These are phyloP conservation scores for Cladosporium sp. DNA, from an alignment of 2,329 filamentous ascomycete genomes.

Conservation along the genomic window DNA sequence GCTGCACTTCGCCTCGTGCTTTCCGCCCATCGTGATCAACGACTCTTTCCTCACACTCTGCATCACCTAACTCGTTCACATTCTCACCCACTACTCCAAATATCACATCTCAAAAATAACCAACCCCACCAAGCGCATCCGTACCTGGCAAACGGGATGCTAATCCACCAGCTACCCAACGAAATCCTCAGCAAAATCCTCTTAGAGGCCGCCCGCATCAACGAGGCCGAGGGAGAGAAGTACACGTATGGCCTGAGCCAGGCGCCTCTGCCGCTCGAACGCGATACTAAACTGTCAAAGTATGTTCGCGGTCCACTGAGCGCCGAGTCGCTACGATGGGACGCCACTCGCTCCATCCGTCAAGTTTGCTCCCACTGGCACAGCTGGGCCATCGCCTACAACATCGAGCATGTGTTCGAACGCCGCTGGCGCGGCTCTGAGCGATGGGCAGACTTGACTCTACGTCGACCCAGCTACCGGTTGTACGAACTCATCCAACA, in stretches of 20 bases:
- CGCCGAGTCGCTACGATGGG: slow-evolving; percentile 54
- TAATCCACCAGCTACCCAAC: slow-evolving; percentile 52
- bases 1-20: slow-evolving; percentile 12
- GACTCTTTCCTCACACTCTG: background rate
- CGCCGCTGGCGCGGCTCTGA: slow-evolving; percentile 54
- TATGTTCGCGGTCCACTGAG: slow-evolving; percentile 55
- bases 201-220: slow-evolving; percentile 48
- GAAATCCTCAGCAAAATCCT: slow-evolving; percentile 56
- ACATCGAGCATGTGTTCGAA: slow-evolving; percentile 53
- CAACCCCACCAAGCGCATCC: background rate
- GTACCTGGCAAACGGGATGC: slow-evolving; percentile 25
- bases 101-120: background rate
- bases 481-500: slow-evolving; percentile 52
- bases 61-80: background rate
- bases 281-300: slow-evolving; percentile 45
- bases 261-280: slow-evolving; percentile 48
- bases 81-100: background rate
- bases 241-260: slow-evolving; percentile 57
- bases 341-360: slow-evolving; percentile 50
- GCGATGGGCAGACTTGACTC: slow-evolving; percentile 52
- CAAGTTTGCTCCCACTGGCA: slow-evolving; percentile 54
- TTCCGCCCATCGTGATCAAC: background rate
- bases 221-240: slow-evolving; percentile 48
- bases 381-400: slow-evolving; percentile 54
- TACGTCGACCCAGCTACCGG: slow-evolving; percentile 42